Base-by-base conservation (phyloP, 1,284 basidiomycete species). In the Vanrija pseudolonga region DNA sequence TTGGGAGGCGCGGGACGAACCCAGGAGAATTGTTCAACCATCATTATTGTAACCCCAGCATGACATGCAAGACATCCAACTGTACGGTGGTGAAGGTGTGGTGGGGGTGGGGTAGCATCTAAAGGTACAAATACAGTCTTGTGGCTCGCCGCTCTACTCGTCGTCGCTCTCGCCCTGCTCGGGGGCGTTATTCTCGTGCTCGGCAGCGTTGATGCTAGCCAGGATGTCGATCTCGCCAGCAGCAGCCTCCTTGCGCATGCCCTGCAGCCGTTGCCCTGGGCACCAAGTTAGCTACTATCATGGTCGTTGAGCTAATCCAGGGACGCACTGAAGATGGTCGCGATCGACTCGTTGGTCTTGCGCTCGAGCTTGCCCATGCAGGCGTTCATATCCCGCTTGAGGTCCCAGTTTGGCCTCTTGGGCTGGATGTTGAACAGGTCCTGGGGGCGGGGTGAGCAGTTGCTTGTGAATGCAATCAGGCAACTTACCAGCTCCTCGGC, bases 341-440 rank as follows among this genome's bases (percentile, higher is more conserved):
- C 88, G 58, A 96, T 89, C 1, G 94, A 86, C 72, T 95, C 89
- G 64, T 95, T 89, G 1, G 92, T 96, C 73, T 85, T 85, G 59
- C 89, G 80, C 69, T 96, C 90, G n/a, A 98, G 79, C 71, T 87
- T 94, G 12, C 84, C 82, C 50, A 95, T 80, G 68, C 94, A 89
- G 77, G 88, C 90, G 53, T 91, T 89, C 77, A 94, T 85, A 69
- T 97, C 92, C 45, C 94, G 85, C 74, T 95, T 97, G 61, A 98
- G 79, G 76, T 98, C 95, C 94, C 95, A 98, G 74, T 98, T 98
- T 11, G 89, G 85, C 47, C 91, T 83, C 80, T 94, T 95, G 2
- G 95, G 95, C 23, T 94, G 94, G 62, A 98, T 97, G 71, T 96
- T 98, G 72, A 92, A 89, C 23, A 98, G 81, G 69, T 98, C 92